Conservation (phyloP, 176 grass and related monocot genomes). For the Avena sativa region DNA sequence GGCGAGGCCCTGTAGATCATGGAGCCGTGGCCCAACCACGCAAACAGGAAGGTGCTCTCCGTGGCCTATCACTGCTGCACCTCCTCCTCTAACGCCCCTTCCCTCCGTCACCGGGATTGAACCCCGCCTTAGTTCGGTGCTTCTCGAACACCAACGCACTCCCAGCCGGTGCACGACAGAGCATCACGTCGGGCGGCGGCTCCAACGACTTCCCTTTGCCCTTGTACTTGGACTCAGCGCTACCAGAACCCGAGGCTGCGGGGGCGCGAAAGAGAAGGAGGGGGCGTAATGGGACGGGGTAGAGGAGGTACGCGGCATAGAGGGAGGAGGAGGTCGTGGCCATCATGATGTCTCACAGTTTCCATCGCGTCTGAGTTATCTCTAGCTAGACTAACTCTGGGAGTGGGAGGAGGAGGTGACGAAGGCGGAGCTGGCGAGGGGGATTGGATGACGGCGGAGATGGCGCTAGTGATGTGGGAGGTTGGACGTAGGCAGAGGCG, state of each 20-base stretch:
- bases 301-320: constrained; percentile 32
- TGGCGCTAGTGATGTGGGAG: too few species aligned
- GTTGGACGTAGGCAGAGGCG: too few species aligned
- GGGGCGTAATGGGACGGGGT: not conserved
- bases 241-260: constrained; percentile 11
- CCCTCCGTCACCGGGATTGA: not conserved
- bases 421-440: not conserved
- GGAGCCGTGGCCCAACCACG: constrained; percentile 72
- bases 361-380: constrained; percentile 6
- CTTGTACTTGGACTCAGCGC: constrained; percentile 26
- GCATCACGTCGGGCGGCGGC: too few species aligned
- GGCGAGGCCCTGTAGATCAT: constrained; percentile 68
- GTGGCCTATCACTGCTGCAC: constrained; percentile 50
- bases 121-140: not conserved
- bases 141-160: constrained; percentile 42
- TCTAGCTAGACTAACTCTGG: not conserved
- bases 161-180: constrained; percentile 56
- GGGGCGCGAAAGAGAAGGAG: constrained; percentile 3
- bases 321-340: constrained; percentile 34
- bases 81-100: constrained; percentile 54
- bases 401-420: not conserved
- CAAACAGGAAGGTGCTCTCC: constrained; percentile 81
- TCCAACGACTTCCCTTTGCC: constrained; percentile 3
- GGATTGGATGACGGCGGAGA: too few species aligned
- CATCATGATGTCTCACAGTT: constrained; percentile 35